Evolutionary conservation across 2,329 filamentous ascomycete genomes (phyloP), one percentile per base, ranked within the genome.

Genomic region (Mariannaea elegans): DNA sequence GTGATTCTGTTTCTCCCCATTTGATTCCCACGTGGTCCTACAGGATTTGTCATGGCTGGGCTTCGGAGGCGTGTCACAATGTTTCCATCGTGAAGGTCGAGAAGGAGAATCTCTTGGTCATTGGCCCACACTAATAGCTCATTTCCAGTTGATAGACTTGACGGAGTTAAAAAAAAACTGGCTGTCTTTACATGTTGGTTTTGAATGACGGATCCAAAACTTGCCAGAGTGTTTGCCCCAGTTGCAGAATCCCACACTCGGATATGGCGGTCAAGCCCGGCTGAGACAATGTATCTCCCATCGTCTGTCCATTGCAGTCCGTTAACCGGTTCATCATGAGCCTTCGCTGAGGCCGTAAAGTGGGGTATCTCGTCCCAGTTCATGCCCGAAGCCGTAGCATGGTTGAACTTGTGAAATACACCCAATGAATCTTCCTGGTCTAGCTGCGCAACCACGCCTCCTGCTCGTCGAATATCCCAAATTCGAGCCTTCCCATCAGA

Each of bases 401-500:
- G 64, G 44, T 74, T 65, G 68, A 73, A 76, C 14, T 75, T 73
- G 44, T 81, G 74, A 38, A 85, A 75, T 4, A 94, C 74, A 2
- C 93, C 94, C 3, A 91, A 80, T 3, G 88, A 89, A 71, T 97
- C 93, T 71, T 97, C 92, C 77, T 93, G 88, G 72, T 97, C 92
- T 2, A 98, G 82, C 38, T 90, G 84, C 0, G 89, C 92, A 29
- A 98, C 81, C 18, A 90, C 87, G 7, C 89, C 89, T 18, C 90
- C 90, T 27, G 92, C 91, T 29, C 91, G 88, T 3, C 94, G 85
- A 23, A 97, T 86, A 73, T 98, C 94, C 89, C 94, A 98, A 32
- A 97, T 81, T 19, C 93, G 87, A 2, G 94, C 87, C 9, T 87
- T 90, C 18, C 94, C 94, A 72, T 98, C 94, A 1, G 89, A 86